Percentiles rank a stretch among this genome's conserved stretches.
These are phyloP conservation scores for Farysia itapuensis DNA, from an alignment of 1,284 basidiomycete genomes.

Conservation along the genomic window DNA sequence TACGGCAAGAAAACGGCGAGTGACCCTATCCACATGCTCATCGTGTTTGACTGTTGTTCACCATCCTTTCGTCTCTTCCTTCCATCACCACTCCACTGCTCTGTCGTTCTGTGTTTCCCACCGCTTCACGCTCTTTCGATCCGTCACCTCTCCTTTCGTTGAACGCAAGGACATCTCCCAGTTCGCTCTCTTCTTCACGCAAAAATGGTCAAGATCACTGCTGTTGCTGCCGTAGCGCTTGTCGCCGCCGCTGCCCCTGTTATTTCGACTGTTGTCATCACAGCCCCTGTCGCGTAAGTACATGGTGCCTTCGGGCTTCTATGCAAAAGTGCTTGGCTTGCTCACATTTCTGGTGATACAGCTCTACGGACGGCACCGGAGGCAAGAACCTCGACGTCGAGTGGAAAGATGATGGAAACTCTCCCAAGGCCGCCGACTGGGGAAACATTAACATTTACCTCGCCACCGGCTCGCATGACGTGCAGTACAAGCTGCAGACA, in stretches of 20 bases:
- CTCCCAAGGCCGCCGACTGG: slow-evolving; percentile 37
- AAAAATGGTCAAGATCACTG: slow-evolving; percentile 32
- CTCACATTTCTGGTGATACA: neutral
- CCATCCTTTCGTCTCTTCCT: neutral
- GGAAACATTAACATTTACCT: slow-evolving; percentile 50
- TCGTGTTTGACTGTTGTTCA: neutral
- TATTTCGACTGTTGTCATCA: slow-evolving; percentile 40
- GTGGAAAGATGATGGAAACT: slow-evolving; percentile 49
- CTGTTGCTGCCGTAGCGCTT: slow-evolving; percentile 30
- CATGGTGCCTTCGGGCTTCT: neutral
- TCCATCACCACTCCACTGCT: neutral
- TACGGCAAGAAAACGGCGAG: too few species aligned
- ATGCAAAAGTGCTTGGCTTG: neutral
- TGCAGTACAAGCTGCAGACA: slow-evolving; percentile 51
- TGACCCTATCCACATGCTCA: too few species aligned
- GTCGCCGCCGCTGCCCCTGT: slow-evolving; percentile 23
- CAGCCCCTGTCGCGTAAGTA: slow-evolving; percentile 45
- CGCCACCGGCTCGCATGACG: slow-evolving; percentile 42
- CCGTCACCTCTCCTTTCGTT: neutral
- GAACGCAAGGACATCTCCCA: neutral
- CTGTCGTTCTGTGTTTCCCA: neutral
- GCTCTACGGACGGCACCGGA: slow-evolving; percentile 39
- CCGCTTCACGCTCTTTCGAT: neutral
- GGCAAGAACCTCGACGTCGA: slow-evolving; percentile 31
- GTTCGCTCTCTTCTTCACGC: slow-evolving; percentile 1